These are phyloP conservation scores for Rubroshorea leprosula DNA, from an alignment of 345 rosid genomes.

Conservation along the genomic window DNA sequence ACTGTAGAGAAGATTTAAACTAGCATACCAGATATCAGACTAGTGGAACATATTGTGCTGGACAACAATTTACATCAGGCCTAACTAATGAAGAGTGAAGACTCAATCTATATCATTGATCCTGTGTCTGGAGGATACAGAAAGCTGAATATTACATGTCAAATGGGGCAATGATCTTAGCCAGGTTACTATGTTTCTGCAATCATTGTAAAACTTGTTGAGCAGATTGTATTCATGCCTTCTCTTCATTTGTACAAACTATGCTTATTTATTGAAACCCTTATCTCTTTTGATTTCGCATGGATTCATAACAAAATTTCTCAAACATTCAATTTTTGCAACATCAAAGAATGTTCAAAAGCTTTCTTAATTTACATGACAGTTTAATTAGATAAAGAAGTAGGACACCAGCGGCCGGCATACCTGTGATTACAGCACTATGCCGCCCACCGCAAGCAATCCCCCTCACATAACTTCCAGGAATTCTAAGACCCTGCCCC, in stretches of 20 bases:
- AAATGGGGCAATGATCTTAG: too few species aligned
- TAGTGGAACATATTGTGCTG: background rate
- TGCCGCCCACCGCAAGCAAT: constrained; percentile 98
- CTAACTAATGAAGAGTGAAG: background rate
- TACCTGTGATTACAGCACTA: constrained; percentile 91
- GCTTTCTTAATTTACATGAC: background rate
- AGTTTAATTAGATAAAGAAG: background rate
- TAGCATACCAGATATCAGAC: background rate
- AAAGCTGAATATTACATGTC: too few species aligned
- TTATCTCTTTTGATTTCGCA: background rate
- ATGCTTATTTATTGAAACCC: background rate
- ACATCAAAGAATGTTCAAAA: background rate
- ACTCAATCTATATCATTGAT: background rate
- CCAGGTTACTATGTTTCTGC: too few species aligned
- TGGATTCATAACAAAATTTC: background rate
- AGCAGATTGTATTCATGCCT: too few species aligned
- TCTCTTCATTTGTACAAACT: too few species aligned
- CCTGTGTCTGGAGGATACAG: background rate
- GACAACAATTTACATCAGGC: background rate
- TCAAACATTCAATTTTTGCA: background rate
- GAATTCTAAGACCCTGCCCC: constrained; percentile 49
- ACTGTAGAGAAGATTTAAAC: background rate
- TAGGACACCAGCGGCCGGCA: constrained; percentile 15
- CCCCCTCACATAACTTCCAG: constrained; percentile 78
- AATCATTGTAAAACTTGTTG: too few species aligned